A percentile compares a stretch with the other conserved stretches of the same genome.
Conservation (phyloP, 169 alveolate genomes). For the Plasmodium fragile region DNA sequence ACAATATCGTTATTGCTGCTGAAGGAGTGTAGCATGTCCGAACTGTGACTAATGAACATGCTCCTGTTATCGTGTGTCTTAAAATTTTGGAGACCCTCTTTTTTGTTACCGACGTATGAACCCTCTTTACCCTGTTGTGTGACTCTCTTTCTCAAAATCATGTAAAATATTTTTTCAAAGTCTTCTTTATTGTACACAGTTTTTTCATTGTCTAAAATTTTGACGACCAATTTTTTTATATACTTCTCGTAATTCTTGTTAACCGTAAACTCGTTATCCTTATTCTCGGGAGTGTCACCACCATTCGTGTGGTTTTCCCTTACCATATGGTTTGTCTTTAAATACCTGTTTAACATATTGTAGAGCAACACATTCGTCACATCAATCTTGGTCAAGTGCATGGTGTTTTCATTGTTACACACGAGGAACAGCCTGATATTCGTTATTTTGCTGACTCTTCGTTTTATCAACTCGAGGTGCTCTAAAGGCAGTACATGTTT, state of each 20-base stretch:
- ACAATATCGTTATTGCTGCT: constrained; percentile 16
- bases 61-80: neutral
- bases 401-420: constrained; percentile 34
- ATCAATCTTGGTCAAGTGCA: constrained; percentile 13
- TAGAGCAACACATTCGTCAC: constrained; percentile 46
- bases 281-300: neutral
- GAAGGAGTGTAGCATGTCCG: constrained; percentile 16
- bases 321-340: neutral
- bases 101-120: neutral
- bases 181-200: constrained; percentile 58
- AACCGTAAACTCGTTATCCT: neutral
- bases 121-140: neutral
- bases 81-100: neutral
- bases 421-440: constrained; percentile 23
- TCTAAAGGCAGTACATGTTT: constrained; percentile 36
- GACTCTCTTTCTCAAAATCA: constrained; percentile 37
- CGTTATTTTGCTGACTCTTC: constrained; percentile 8
- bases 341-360: constrained; percentile 1
- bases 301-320: constrained; percentile 5
- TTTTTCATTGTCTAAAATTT: constrained; percentile 63
- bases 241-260: constrained; percentile 67
- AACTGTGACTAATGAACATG: neutral
- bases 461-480: constrained; percentile 31
- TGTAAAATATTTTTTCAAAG: constrained; percentile 63
- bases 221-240: constrained; percentile 48